phyloP scores from a whole-genome alignment of 2,329 filamentous ascomycete genomes.

The Ceratocystis destructans region DNA sequence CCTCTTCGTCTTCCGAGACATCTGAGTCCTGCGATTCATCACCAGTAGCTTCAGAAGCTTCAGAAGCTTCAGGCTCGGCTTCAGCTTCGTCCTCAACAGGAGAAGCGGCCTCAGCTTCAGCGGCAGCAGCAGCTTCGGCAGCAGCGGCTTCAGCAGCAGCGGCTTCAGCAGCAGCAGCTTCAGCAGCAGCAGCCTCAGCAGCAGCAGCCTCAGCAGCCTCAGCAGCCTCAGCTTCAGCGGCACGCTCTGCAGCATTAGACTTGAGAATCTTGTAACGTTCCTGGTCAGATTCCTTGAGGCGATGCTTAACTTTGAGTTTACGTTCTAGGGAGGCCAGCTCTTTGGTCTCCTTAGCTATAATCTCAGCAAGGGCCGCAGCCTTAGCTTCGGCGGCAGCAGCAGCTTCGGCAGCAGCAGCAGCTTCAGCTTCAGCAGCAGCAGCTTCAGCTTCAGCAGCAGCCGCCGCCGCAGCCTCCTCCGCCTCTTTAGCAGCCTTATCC shows the following conservation, averaged over 20 bases:
- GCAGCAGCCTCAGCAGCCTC: neutral
- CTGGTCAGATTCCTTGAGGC: constrained; percentile 10
- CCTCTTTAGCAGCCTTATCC: constrained; percentile 22
- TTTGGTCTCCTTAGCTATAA: constrained; percentile 10
- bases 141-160: neutral
- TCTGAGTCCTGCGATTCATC: constrained; percentile 12
- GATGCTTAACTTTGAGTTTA: neutral
- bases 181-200: constrained; percentile 3
- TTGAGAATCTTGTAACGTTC: constrained; percentile 12
- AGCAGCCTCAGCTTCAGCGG: constrained; percentile 1
- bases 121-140: neutral
- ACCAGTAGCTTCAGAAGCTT: neutral
- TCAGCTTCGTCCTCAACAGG: neutral
- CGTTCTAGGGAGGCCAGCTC: constrained; percentile 12
- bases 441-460: constrained; percentile 23
- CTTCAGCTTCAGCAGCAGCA: constrained; percentile 10
- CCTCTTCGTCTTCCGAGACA: constrained; percentile 3
- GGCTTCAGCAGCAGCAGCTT: neutral
- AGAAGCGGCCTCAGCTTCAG: constrained; percentile 2
- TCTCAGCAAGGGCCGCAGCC: constrained; percentile 4
- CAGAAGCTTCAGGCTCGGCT: neutral
- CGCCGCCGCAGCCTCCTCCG: constrained; percentile 23
- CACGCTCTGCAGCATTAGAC: neutral
- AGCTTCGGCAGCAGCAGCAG: neutral
- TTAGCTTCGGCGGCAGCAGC: constrained; percentile 5